Base-by-base conservation (phyloP, 2,329 filamentous ascomycete species). In the Aspergillus unguis region DNA sequence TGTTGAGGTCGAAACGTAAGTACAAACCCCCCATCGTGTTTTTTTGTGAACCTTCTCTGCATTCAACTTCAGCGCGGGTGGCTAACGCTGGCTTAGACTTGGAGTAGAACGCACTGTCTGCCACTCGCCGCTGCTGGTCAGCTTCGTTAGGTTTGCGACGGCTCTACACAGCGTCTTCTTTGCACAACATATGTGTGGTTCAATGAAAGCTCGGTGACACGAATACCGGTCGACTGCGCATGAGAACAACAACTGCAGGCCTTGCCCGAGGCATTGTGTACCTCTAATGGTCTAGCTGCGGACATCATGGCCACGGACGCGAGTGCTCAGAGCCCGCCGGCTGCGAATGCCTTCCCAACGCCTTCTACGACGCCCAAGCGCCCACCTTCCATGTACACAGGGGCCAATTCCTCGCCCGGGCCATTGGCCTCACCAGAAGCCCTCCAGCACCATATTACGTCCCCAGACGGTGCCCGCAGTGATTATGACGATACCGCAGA, bases 281-380 rank as follows among this genome's bases (percentile, higher is more conserved):
- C 31, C 40, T 29, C 10, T 43, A 26, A 55, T 50, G 55, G 23
- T 52, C 41, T 48, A 53, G 42, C 26, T 53, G 36, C 42, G 33
- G 45, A 44, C 42, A 29, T 42, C 31, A 71, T 71, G 69, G 63
- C 65, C 43, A 63, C 61, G 42, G 61, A 67, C 36, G 55, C 63
- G n/a, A 83, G 86, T 68, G 79, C 79, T 59, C 73, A 71, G 58
- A 74, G 78, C 59, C 76, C 76, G 56, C 79, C 80, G 58, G 77
- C 77, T 59, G 77, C 77, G 58, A 77, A 82, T 61, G 77, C 82
- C 43, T 76, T 91, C 53, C 86, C 90, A 29, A 86, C 87, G 33
- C 85, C 88, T 8, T 80, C 81, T 33, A 85, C 87, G 58, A 87
- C 87, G 27, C 86, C 87, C n/a, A 52, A 56, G 51, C 58, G 60